Percentiles rank a stretch among this genome's conserved stretches.
These are phyloP conservation scores for Panicum hallii DNA, from an alignment of 202 grass and related monocot genomes.

Conservation along the genomic window DNA sequence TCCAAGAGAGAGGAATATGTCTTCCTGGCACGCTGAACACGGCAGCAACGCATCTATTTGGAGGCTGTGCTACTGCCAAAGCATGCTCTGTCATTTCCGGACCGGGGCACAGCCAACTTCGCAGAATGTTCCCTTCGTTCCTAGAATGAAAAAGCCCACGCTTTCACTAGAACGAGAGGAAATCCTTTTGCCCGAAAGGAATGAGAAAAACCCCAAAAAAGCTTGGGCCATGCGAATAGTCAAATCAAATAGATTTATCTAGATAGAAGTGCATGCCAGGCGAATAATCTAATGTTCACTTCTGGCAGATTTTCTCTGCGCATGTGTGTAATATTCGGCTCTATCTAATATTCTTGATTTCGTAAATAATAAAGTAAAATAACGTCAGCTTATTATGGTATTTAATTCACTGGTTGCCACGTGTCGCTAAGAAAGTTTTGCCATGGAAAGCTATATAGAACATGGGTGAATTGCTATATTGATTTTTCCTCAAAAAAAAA, in stretches of 20 bases:
- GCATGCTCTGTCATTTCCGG: constrained; percentile 35
- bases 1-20: constrained; percentile 24
- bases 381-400: neutral
- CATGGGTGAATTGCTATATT: neutral
- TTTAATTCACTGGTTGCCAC: neutral
- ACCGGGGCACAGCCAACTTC: constrained; percentile 20
- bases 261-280: neutral
- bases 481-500: neutral
- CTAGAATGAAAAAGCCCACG: constrained; percentile 49
- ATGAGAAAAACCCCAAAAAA: constrained; percentile 18
- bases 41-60: constrained; percentile 24
- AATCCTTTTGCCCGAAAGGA: constrained; percentile 27
- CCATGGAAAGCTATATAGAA: neutral
- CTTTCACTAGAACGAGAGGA: constrained; percentile 12
- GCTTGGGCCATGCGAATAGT: constrained; percentile 12
- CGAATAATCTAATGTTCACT: neutral
- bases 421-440: neutral
- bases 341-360: neutral
- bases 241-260: constrained; percentile 40
- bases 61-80: constrained; percentile 3
- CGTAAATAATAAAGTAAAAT: neutral
- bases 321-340: neutral
- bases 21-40: constrained; percentile 33
- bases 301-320: neutral
- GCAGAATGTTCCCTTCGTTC: constrained; percentile 45